phyloP scores from a whole-genome alignment of 2,329 filamentous ascomycete species.

The Didymella exigua region DNA sequence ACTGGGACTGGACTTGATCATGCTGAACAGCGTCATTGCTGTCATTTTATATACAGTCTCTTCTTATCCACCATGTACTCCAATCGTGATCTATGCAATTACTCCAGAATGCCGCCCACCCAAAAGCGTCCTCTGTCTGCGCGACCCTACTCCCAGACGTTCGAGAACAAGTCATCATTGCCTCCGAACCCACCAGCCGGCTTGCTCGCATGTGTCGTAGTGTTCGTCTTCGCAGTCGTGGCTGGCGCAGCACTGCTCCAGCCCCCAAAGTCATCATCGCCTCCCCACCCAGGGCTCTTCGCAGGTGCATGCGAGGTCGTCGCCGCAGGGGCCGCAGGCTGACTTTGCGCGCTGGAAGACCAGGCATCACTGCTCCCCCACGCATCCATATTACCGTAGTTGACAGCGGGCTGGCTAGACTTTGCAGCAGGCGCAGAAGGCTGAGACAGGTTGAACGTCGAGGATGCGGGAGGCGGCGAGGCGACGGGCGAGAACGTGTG shows the following conservation, averaged over 20 bases:
- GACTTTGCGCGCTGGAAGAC: slow-evolving; percentile 68
- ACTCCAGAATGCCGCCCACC: not conserved
- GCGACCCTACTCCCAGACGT: slow-evolving; percentile 81
- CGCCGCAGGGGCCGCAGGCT: slow-evolving; percentile 42
- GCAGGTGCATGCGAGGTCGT: slow-evolving; percentile 47
- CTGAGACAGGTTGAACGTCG: slow-evolving; percentile 66
- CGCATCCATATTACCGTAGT: slow-evolving; percentile 67
- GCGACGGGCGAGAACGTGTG: slow-evolving; percentile 33
- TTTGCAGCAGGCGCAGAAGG: slow-evolving; percentile 36
- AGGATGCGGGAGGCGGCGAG: slow-evolving; percentile 49
- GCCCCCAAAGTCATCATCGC: slow-evolving; percentile 89
- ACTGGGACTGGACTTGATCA: not conserved
- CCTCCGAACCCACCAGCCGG: slow-evolving; percentile 61
- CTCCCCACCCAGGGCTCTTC: slow-evolving; percentile 61
- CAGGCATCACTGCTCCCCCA: slow-evolving; percentile 87
- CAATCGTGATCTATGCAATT: slow-evolving; percentile 15
- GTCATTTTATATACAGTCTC: not conserved
- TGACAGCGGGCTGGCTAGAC: slow-evolving; percentile 41
- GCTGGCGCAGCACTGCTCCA: slow-evolving; percentile 79
- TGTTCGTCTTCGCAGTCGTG: slow-evolving; percentile 56
- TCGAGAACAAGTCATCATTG: slow-evolving; percentile 86
- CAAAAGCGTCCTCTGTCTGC: not conserved
- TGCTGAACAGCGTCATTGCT: not conserved
- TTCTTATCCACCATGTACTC: not conserved
- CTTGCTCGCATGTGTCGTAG: slow-evolving; percentile 41